These are phyloP conservation scores for Filosporella fistucella DNA, from an alignment of 495 filamentous ascomycete genomes.

Conservation along the genomic window DNA sequence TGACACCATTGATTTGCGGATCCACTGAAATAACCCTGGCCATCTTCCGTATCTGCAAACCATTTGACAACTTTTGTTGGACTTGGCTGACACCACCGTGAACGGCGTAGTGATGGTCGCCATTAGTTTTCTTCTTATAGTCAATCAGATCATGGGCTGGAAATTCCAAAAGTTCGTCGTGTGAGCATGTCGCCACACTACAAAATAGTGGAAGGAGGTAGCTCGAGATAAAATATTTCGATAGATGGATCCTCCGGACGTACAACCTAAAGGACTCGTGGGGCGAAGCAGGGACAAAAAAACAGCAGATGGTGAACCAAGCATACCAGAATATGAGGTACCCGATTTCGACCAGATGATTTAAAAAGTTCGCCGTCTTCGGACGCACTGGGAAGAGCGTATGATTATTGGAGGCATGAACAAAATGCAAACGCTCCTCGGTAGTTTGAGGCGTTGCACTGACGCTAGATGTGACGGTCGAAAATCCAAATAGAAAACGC, in stretches of 20 bases:
- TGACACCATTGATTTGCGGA: no score
- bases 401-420: conserved; percentile 47
- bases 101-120: conserved; percentile 44
- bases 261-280: conserved; percentile 40
- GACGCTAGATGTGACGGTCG: conserved; percentile 1
- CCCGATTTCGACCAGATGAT: conserved; percentile 33
- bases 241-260: conserved; percentile 39
- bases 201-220: conserved; percentile 51
- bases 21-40: no score
- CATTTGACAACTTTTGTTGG: conserved; percentile 35
- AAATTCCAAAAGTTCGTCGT: conserved; percentile 42
- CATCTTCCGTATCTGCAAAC: no score
- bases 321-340: conserved; percentile 34
- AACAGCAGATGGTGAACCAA: conserved; percentile 33
- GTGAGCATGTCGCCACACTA: conserved; percentile 47
- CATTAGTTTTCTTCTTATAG: conserved; percentile 39
- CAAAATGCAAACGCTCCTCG: conserved; percentile 26
- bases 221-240: conserved; percentile 32
- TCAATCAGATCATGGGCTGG: conserved; percentile 43
- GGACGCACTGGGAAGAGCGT: conserved; percentile 36
- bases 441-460: no score
- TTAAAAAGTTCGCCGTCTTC: conserved; percentile 5
- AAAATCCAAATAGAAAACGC: conserved; percentile 42
- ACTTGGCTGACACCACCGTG: conserved; percentile 42
- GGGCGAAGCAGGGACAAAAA: conserved; percentile 32